Evolutionary conservation across 1,139 yeast genomes (phyloP), one percentile per base, ranked within the genome.

Genomic region (Taphrina flavorubra): DNA sequence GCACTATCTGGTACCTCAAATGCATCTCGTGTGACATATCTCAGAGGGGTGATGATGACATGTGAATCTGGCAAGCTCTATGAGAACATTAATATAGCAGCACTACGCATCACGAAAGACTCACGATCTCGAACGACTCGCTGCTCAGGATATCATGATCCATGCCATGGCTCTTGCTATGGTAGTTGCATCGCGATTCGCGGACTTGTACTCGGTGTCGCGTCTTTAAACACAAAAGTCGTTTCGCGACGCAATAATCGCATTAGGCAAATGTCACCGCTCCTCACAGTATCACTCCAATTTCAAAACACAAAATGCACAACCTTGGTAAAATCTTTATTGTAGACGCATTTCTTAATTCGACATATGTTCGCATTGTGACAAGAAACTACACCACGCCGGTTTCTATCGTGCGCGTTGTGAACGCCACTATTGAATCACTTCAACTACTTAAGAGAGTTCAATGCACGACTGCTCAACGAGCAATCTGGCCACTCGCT

Each of bases 1-100:
- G 20, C 42, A 37, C 20, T 36, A 6, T 31, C 58, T 6, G 58
- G 11, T 11, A 37, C 18, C 20, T n/a, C 42, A 7, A 53, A n/a
- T 13, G 58, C 14, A 36, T 53, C 58, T 14, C 58, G 13, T 11
- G 20, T 16, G 25, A 53, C 42, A 36, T 53, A 37, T n/a, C n/a
- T 34, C 25, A 53, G 18, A 11, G 58, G 58, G 6, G 58, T 53
- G 20, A 53, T 25, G 58, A 53, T 53, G 58, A 53, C 42, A n/a
- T n/a, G 13, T n/a, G 53, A 49, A 10, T 25, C 53, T 25, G 18
- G 53, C 53, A 49, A 49, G 53, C 36, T 49, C 53, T 49, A n/a
- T 11, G 20, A 14, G n/a, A 8, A 49, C n/a, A 18, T 49, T 20
- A 49, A 36, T n/a, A 11, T 8, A 2, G 10, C 8, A 20, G 13